These are phyloP conservation scores for Physaria fendleri DNA, from an alignment of 345 rosid genomes.

Conservation along the genomic window DNA sequence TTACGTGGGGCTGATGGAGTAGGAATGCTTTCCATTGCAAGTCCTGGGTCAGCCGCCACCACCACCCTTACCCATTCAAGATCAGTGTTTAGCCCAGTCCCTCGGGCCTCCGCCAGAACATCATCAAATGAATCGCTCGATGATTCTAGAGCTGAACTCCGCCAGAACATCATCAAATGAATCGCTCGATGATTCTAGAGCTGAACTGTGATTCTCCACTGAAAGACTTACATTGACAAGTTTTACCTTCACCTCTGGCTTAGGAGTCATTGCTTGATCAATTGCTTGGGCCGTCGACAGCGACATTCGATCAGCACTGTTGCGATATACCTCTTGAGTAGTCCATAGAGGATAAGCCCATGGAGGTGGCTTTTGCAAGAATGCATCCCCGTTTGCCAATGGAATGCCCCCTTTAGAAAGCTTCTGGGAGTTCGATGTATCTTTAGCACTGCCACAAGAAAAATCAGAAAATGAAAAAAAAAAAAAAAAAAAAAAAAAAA, in stretches of 20 bases:
- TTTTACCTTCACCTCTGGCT: constrained; percentile 65
- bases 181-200: constrained; percentile 19
- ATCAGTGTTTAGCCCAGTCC: constrained; percentile 36
- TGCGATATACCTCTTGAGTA: constrained; percentile 89
- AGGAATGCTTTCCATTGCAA: constrained; percentile 64
- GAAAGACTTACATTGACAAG: constrained; percentile 61
- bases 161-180: constrained; percentile 29
- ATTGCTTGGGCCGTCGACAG: constrained; percentile 92
- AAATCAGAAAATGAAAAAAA: constrained; percentile 17
- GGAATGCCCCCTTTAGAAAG: constrained; percentile 97
- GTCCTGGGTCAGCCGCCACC: constrained; percentile 73
- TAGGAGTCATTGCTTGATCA: constrained; percentile 97
- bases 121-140: constrained; percentile 28
- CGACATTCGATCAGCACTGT: constrained; percentile 97
- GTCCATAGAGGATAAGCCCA: constrained; percentile 99
- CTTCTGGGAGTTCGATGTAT: constrained; percentile 64
- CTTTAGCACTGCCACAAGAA: constrained; percentile 61
- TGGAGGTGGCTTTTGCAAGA: constrained; percentile 94
- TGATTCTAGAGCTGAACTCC: constrained; percentile 11
- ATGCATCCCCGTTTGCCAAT: constrained; percentile 94
- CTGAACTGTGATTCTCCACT: constrained; percentile 41
- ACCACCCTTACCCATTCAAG: constrained; percentile 94
- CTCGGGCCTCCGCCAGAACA: constrained; percentile 25
- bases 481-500: constrained; percentile 23
- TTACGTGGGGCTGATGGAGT: constrained; percentile 56